phyloP scores from a whole-genome alignment of 169 alveolate species.

The Plasmodium fragile region DNA sequence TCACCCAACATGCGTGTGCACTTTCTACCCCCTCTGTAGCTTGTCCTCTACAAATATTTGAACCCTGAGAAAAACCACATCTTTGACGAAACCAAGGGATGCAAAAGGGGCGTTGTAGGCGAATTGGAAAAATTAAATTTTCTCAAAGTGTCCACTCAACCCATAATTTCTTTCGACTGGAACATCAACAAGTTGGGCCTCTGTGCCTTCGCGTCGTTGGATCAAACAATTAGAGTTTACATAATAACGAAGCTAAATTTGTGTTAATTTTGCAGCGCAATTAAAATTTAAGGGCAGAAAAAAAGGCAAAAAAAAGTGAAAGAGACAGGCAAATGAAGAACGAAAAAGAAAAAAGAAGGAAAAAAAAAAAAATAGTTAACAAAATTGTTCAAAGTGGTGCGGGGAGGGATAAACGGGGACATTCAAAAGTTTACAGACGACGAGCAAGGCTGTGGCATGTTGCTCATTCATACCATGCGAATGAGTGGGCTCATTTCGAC shows the following conservation, averaged over 20 bases:
- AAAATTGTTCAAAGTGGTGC: constrained; percentile 23
- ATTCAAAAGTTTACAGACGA: neutral
- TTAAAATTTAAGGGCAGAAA: neutral
- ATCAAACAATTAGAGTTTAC: constrained; percentile 91
- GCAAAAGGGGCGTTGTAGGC: constrained; percentile 92
- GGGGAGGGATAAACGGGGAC: neutral
- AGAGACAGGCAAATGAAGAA: neutral
- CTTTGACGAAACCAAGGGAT: constrained; percentile 77
- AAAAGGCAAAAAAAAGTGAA: too few species aligned
- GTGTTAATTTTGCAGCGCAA: constrained; percentile 19
- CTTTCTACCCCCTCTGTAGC: constrained; percentile 83
- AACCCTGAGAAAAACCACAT: constrained; percentile 86
- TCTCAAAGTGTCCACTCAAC: constrained; percentile 92
- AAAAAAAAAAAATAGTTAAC: neutral
- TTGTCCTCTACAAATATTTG: constrained; percentile 88
- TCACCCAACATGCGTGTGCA: neutral
- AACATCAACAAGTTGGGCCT: constrained; percentile 85
- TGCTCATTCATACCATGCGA: neutral
- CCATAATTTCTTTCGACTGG: constrained; percentile 94
- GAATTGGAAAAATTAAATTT: constrained; percentile 91
- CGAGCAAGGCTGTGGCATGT: neutral
- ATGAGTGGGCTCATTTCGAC: neutral
- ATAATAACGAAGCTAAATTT: constrained; percentile 72
- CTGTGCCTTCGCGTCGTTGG: constrained; percentile 89
- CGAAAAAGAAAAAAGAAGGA: neutral